phyloP scores from a whole-genome alignment of 768 basidiomycete species.

The Phlegmacium glaucopus region DNA sequence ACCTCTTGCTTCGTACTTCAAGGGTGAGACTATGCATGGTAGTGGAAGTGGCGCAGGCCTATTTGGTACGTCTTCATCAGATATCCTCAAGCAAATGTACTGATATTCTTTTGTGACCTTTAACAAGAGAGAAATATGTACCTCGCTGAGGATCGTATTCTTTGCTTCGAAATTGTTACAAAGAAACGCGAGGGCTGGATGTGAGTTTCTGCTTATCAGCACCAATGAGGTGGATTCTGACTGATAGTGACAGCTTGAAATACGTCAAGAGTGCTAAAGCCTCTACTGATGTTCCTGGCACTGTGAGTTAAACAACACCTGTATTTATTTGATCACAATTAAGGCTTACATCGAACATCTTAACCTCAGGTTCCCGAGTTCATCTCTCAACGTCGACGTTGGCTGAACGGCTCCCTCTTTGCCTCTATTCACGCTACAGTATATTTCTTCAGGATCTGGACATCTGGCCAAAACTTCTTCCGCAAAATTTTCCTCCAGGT shows the following conservation, averaged over 20 bases:
- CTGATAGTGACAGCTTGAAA: slow-evolving; percentile 47
- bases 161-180: slow-evolving; percentile 92
- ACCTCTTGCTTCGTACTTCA: slow-evolving; percentile 90
- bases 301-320: slow-evolving; percentile 35
- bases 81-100: not conserved
- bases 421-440: slow-evolving; percentile 91
- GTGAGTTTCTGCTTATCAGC: slow-evolving; percentile 40
- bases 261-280: slow-evolving; percentile 95
- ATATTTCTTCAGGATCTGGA: slow-evolving; percentile 86
- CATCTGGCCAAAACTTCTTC: slow-evolving; percentile 86
- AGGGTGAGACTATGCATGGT: slow-evolving; percentile 85
- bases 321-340: slow-evolving; percentile 1
- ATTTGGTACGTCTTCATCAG: slow-evolving; percentile 48
- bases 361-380: slow-evolving; percentile 73
- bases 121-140: slow-evolving; percentile 79
- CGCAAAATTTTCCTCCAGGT: slow-evolving; percentile 73
- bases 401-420: slow-evolving; percentile 88
- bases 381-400: slow-evolving; percentile 90
- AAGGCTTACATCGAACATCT: slow-evolving; percentile 7
- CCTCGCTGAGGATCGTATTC: slow-evolving; percentile 85
- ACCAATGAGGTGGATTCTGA: slow-evolving; percentile 1
- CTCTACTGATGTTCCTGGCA: slow-evolving; percentile 92
- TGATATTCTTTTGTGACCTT: not conserved
- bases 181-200: slow-evolving; percentile 83
- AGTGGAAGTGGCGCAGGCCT: slow-evolving; percentile 60